phyloP scores from a whole-genome alignment of 2,329 filamentous ascomycete genomes.

The Pseudomassariella vexata region DNA sequence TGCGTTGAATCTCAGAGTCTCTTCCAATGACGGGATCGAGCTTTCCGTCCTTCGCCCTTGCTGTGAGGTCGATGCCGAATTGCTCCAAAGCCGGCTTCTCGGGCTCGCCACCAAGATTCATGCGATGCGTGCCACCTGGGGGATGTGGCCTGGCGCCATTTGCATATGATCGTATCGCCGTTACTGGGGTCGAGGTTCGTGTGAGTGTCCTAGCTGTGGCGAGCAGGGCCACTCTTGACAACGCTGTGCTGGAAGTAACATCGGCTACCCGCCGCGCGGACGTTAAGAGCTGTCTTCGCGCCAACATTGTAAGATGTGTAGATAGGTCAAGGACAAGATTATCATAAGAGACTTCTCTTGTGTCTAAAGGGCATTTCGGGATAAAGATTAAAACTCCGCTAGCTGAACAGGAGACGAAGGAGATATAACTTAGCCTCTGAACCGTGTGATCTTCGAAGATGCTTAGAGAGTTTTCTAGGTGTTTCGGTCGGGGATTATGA shows the following conservation, averaged over 20 bases:
- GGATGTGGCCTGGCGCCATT: conserved; percentile 78
- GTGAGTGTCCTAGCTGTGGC: conserved; percentile 10
- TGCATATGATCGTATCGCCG: conserved; percentile 47
- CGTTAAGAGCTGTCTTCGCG: conserved; percentile 30
- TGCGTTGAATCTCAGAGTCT: conserved; percentile 85
- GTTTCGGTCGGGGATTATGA: too few relatives aligned
- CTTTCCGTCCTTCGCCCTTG: conserved; percentile 77
- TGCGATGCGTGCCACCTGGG: conserved; percentile 86
- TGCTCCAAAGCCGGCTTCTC: conserved; percentile 87
- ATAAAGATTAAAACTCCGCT: too few relatives aligned
- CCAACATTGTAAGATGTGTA: conserved; percentile 25
- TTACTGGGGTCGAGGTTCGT: conserved; percentile 13
- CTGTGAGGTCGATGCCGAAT: conserved; percentile 86
- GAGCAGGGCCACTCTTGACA: conserved; percentile 17
- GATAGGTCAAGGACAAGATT: background rate
- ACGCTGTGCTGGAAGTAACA: conserved; percentile 16
- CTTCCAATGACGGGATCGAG: conserved; percentile 94
- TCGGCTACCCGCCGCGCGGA: conserved; percentile 26
- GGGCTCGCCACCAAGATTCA: conserved; percentile 72
- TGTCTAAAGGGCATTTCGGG: too few relatives aligned
- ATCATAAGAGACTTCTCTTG: conserved; percentile 2
- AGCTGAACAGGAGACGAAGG: too few relatives aligned
- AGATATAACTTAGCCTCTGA: too few relatives aligned
- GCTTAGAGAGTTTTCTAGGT: too few relatives aligned
- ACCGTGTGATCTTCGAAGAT: too few relatives aligned